A percentile compares a stretch with the other conserved stretches of the same genome.
phyloP scores from a whole-genome alignment of 805 yeast species.

The Cyberlindnera bimundalis region DNA sequence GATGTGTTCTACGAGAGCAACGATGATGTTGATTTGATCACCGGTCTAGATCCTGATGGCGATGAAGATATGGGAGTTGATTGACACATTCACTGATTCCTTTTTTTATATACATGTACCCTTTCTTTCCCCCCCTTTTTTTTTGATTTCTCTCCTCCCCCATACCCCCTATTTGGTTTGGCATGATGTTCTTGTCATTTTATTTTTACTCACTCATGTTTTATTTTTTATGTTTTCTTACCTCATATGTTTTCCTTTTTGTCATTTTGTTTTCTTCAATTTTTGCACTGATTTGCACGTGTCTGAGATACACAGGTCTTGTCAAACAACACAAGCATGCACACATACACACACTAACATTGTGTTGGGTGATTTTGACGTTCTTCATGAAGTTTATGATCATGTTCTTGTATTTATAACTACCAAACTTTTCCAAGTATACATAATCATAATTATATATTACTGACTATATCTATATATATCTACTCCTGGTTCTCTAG shows the following conservation, averaged over 20 bases:
- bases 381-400: conserved; percentile 9
- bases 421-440: not conserved
- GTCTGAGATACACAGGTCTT: not conserved
- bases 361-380: not conserved
- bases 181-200: not conserved
- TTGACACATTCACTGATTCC: too few relatives aligned
- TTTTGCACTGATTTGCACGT: not conserved
- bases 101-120: too few relatives aligned
- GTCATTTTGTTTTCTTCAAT: not conserved
- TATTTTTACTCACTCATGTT: not conserved
- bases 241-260: not conserved
- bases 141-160: not conserved
- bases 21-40: not conserved
- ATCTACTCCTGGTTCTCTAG: not conserved
- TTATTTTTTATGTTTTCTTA: not conserved
- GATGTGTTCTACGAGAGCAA: conserved; percentile 7
- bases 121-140: not conserved
- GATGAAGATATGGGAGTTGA: conserved; percentile 13
- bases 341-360: too few relatives aligned
- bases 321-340: too few relatives aligned
- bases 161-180: not conserved
- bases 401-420: conserved; percentile 9
- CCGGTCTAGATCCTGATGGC: conserved; percentile 9
- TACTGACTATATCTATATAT: not conserved
- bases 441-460: not conserved